Evolutionary conservation across 768 basidiomycete species (phyloP).

Genomic region (Clavaria fumosa): DNA sequence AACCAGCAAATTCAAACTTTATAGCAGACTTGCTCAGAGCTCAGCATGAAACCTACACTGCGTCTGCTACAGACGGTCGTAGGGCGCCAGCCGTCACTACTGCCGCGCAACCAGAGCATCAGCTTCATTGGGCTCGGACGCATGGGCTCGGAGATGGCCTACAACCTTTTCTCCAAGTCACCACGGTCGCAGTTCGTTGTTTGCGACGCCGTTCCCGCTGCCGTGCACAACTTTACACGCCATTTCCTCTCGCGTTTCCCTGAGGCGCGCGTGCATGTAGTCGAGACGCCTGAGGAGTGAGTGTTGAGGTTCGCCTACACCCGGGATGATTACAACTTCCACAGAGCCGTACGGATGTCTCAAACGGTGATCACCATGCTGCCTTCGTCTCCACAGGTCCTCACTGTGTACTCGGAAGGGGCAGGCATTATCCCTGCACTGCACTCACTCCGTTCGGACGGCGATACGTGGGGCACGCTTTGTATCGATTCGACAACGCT

Average conservation of each 20-base stretch:
- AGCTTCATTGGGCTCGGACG: constrained; percentile 79
- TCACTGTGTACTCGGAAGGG: constrained; percentile 46
- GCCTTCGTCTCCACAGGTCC: constrained; percentile 81
- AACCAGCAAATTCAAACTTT: no score
- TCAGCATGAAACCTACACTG: no score
- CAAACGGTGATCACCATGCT: constrained; percentile 76
- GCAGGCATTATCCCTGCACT: constrained; percentile 53
- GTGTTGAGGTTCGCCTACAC: constrained; percentile 18
- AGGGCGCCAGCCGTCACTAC: no score
- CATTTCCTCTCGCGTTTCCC: constrained; percentile 45
- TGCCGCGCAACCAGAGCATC: constrained; percentile 34
- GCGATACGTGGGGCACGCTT: constrained; percentile 31
- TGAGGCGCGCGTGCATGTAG: constrained; percentile 41
- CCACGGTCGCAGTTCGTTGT: constrained; percentile 51
- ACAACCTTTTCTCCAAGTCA: constrained; percentile 66
- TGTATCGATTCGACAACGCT: constrained; percentile 88
- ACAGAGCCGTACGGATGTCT: constrained; percentile 49
- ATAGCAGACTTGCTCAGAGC: no score
- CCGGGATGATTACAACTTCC: constrained; percentile 8
- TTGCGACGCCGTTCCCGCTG: constrained; percentile 58
- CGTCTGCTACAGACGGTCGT: no score
- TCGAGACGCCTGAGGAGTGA: constrained; percentile 56
- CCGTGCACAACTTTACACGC: constrained; percentile 37
- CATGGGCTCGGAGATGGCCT: constrained; percentile 81
- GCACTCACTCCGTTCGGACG: constrained; percentile 27